Evolutionary conservation across 2,329 filamentous ascomycete genomes (phyloP).

Genomic region (Fusarium beomiforme): DNA sequence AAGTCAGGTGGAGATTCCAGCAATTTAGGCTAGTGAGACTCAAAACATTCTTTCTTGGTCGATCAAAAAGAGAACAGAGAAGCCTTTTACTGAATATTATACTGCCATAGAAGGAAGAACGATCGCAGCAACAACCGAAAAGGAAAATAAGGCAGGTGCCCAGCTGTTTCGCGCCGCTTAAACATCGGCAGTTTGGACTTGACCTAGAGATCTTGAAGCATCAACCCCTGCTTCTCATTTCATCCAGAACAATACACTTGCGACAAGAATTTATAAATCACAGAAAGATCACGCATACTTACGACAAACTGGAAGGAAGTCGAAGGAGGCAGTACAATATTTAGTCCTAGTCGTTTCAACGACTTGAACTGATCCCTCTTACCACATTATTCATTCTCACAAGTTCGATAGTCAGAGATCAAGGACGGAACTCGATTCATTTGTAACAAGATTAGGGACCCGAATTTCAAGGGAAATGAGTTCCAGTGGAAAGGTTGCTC

Average conservation of each 20-base stretch:
- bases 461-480: slow-evolving; percentile 33
- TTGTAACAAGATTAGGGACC: background rate
- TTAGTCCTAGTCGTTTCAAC: background rate
- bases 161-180: slow-evolving; percentile 1
- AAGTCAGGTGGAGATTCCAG: background rate
- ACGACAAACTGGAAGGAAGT: background rate
- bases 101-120: too few species aligned
- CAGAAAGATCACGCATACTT: background rate
- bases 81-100: too few species aligned
- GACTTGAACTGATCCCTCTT: background rate
- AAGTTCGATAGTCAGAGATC: background rate
- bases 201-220: background rate
- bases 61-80: too few species aligned
- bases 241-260: slow-evolving; percentile 23
- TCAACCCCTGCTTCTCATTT: slow-evolving; percentile 23
- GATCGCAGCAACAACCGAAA: too few species aligned
- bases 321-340: background rate
- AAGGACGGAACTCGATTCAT: background rate
- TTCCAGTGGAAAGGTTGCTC: slow-evolving; percentile 37
- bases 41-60: too few species aligned
- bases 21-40: too few species aligned
- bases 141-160: background rate
- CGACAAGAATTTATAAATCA: background rate
- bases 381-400: background rate
- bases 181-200: slow-evolving; percentile 13